phyloP scores from a whole-genome alignment of 441 rosid genomes.

The Erodium texanum region DNA sequence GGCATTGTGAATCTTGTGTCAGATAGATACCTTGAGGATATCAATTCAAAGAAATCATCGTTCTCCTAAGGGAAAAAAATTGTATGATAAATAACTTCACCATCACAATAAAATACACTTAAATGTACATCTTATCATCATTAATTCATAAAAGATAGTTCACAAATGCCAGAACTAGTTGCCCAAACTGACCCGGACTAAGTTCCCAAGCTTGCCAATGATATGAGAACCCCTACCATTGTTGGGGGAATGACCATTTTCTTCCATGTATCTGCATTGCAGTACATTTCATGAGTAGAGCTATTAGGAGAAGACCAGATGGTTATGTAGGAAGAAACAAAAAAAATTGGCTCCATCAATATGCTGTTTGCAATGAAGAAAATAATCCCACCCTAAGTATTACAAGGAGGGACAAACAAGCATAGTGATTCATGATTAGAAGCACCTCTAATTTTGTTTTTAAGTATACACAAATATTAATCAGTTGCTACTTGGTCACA shows the following conservation, averaged over 20 bases:
- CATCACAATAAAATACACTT: not conserved
- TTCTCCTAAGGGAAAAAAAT: conserved; percentile 53
- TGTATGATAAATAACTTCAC: conserved; percentile 1
- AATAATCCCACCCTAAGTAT: not conserved
- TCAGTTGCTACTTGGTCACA: not conserved
- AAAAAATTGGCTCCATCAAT: not conserved
- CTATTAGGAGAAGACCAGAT: not conserved
- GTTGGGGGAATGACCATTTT: conserved; percentile 38
- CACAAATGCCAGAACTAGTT: conserved; percentile 13
- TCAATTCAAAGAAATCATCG: conserved; percentile 90
- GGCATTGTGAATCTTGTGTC: conserved; percentile 61
- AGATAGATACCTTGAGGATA: conserved; percentile 77
- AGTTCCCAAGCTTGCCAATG: conserved; percentile 71
- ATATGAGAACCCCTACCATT: conserved; percentile 65
- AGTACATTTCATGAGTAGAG: not conserved
- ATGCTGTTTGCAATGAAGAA: not conserved
- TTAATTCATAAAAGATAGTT: not conserved
- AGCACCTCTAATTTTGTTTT: not conserved
- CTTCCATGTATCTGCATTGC: conserved; percentile 47
- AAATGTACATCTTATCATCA: not conserved
- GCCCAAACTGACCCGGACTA: conserved; percentile 46
- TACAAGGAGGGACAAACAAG: not conserved
- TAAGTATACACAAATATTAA: not conserved
- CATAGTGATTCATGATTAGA: not conserved
- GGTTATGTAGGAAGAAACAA: not conserved